Evolutionary conservation across 78 protist species (phyloP), one percentile per base, ranked within the genome.

Genomic region (Dictyostelium citrinum): DNA sequence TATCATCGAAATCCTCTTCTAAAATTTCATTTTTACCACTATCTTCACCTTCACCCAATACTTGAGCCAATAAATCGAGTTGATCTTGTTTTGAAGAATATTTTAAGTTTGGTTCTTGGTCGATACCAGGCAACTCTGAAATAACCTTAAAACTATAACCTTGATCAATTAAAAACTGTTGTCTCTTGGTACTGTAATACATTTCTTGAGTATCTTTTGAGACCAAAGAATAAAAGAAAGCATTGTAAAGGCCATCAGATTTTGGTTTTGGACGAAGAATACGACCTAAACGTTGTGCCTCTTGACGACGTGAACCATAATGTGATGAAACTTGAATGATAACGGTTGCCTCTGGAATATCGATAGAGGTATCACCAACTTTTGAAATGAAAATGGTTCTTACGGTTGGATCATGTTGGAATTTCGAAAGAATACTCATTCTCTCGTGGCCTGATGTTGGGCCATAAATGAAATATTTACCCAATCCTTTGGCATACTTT

Each of bases 261-360:
- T 83, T 70, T 37, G 93, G 75, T 85, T 99, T 99, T 75, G 99
- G 98, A 6, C 99, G 95, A 7, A 98, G 95, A 90, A 99, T 98
- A 29, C 99, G 98, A 24, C 99, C 97, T 20, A 85, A 76, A 46
- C 99, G 98, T 97, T 99, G 99, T 16, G 99, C 99, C 79, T 99
- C 99, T 95, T 99, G 99, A 12, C 99, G 93, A 3, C 99, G 83
- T 14, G 96, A 81, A 11, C 99, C 99, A 83, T 90, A 98, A 82
- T 98, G 99, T 7, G 99, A 81, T 1, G 98, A 90, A 29, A 99
- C 79, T 82, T 99, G 99, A 83, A 99, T 98, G 76, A 99, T 81
- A 64, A 99, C 99, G 16, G 95, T 95, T 14, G 99, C 99, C 9
- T 95, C 98, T 20, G 99, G 99, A 22, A 99, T 90, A 81, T 99